Percentiles rank a stretch among this genome's conserved stretches.
These are phyloP conservation scores for Sporopachydermia lactativora DNA, from an alignment of 805 yeast species.

Conservation along the genomic window DNA sequence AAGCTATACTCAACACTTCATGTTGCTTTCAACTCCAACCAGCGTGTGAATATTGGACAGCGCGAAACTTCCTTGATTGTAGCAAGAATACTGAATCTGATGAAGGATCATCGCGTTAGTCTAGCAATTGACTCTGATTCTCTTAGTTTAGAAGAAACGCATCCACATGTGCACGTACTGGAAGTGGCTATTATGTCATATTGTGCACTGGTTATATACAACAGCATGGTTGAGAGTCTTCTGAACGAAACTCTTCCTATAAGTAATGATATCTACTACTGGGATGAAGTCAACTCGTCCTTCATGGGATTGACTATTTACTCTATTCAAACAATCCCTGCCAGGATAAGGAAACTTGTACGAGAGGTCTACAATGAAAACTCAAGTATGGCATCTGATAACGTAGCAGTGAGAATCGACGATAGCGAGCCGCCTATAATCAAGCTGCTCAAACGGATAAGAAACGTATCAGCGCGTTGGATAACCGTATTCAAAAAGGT, in stretches of 20 bases:
- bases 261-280: slow-evolving; percentile 30
- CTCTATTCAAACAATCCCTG: slow-evolving; percentile 26
- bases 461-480: neutral
- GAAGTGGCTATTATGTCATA: slow-evolving; percentile 20
- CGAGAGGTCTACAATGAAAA: slow-evolving; percentile 16
- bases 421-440: neutral
- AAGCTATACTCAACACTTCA: too few relatives aligned
- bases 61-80: too few relatives aligned
- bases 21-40: too few relatives aligned
- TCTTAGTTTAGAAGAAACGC: slow-evolving; percentile 3
- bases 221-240: slow-evolving; percentile 20
- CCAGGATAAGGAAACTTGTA: slow-evolving; percentile 10
- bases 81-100: too few relatives aligned
- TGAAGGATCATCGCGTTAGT: too few relatives aligned
- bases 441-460: neutral
- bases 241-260: slow-evolving; percentile 29
- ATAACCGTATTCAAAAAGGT: neutral
- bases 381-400: neutral
- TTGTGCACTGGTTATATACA: slow-evolving; percentile 21
- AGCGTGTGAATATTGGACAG: too few relatives aligned
- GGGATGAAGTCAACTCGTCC: slow-evolving; percentile 25
- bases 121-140: too few relatives aligned
- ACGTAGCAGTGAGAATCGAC: neutral
- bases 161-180: slow-evolving; percentile 7
- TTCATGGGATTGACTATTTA: slow-evolving; percentile 21